Evolutionary conservation across 257 asterid genomes (phyloP), one percentile per base, ranked within the genome.

Genomic region (Przewalskia tangutica): DNA sequence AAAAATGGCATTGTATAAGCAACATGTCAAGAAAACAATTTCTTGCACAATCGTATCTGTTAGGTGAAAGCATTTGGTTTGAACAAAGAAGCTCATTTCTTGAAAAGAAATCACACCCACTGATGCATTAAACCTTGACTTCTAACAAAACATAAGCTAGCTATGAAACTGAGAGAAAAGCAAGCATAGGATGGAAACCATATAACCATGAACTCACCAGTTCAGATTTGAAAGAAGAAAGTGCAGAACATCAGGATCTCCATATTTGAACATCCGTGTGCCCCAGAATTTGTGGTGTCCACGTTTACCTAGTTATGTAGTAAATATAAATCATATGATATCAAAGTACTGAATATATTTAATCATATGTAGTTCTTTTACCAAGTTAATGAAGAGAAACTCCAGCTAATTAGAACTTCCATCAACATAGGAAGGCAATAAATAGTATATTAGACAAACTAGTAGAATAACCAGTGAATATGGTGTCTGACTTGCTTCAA

Each of bases 281-380:
- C 99, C 99, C 99, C 99, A 95, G 86, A 91, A 94, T 91, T 95
- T 95, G 88, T 95, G 99, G 64, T 91, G 86, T 68, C 98, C 99
- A 82, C 99, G 90, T 90, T 94, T 95, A 89, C 99, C 99, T 95
- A 85, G 85, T 84, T 84, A 85, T 55, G 20, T 46, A 85, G 70
- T 11, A 64, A 64, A 66, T 79, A 71, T 17, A 75, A 50, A 75
- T 73, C 60, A 73, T 11, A 20, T 12, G 23, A 46, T 23, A 73
- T 73, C 38, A 4, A 73, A 46, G 14, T 12, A 73, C 6, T 75
- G 40, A 73, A 75, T 50, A 50, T 2, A 8, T 17, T 42, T 13
- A 75, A 75, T 75, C 60, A 75, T 53, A 13, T 14, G 36, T 27
- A 75, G 62, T 48, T 51, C 44, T 23, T 73, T 73, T 18, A 50